Conservation (phyloP, 2,329 filamentous ascomycete species). For the Paecilomyces sp. region DNA sequence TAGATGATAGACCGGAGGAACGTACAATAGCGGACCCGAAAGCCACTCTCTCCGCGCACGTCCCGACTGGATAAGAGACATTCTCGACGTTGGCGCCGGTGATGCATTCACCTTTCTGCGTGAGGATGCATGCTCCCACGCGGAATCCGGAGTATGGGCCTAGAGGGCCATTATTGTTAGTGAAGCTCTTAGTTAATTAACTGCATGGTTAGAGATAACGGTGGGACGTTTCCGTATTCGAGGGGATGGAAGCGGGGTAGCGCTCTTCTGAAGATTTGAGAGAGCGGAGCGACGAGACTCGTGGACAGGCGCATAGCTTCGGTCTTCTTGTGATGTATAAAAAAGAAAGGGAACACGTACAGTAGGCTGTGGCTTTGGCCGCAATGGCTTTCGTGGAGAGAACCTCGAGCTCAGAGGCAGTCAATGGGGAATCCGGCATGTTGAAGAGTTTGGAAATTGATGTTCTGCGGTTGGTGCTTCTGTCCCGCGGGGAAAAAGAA, state of each 20-base stretch:
- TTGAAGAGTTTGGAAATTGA: slow-evolving; percentile 2
- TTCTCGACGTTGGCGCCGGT: slow-evolving; percentile 90
- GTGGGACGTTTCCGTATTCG: not conserved
- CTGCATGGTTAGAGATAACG: not conserved
- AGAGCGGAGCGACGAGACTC: not conserved
- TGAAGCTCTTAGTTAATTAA: not conserved
- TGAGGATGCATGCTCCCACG: slow-evolving; percentile 76
- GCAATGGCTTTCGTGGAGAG: slow-evolving; percentile 58
- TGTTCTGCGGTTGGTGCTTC: not conserved
- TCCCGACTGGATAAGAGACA: slow-evolving; percentile 86
- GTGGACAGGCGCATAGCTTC: not conserved
- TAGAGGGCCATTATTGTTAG: slow-evolving; percentile 16
- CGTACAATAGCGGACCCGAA: slow-evolving; percentile 66
- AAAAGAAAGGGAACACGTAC: slow-evolving; percentile 38
- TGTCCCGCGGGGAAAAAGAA: not conserved
- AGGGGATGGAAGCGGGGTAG: not conserved
- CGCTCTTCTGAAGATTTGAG: not conserved
- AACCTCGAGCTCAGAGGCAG: slow-evolving; percentile 54
- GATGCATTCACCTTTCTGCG: slow-evolving; percentile 49
- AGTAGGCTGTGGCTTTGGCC: slow-evolving; percentile 76
- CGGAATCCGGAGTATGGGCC: slow-evolving; percentile 85
- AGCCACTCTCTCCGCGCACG: slow-evolving; percentile 88
- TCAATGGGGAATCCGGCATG: slow-evolving; percentile 39
- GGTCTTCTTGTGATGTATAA: no score
- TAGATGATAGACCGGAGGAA: not conserved